Conservation (phyloP, 805 yeast species). For the Clavispora vitiphila region DNA sequence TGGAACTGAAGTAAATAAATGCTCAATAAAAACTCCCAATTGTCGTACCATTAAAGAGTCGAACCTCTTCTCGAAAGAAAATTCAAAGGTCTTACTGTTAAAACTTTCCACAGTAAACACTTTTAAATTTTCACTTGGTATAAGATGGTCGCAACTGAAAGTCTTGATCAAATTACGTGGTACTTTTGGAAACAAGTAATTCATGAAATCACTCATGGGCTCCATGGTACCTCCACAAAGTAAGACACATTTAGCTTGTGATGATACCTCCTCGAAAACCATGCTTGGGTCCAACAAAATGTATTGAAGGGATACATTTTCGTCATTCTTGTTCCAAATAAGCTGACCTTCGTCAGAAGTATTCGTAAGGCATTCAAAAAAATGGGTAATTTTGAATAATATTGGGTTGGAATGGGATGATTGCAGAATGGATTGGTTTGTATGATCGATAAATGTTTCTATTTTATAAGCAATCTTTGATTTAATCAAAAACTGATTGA, state of each 20-base stretch:
- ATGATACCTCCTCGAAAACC: slow-evolving; percentile 60
- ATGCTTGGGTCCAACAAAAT: slow-evolving; percentile 76
- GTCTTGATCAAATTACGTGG: slow-evolving; percentile 35
- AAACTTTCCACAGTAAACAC: slow-evolving; percentile 47
- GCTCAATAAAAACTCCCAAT: slow-evolving; percentile 47
- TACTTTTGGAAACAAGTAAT: slow-evolving; percentile 59
- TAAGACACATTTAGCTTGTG: slow-evolving; percentile 62
- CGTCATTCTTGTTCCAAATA: slow-evolving; percentile 48
- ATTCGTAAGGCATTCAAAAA: slow-evolving; percentile 60
- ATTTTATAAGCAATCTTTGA: slow-evolving; percentile 82
- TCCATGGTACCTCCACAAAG: slow-evolving; percentile 96
- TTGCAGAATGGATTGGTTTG: slow-evolving; percentile 6
- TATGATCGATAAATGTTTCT: slow-evolving; percentile 56
- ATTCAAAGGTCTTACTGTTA: slow-evolving; percentile 41
- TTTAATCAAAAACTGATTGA: slow-evolving; percentile 57
- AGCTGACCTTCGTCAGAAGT: slow-evolving; percentile 78
- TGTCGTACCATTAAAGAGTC: slow-evolving; percentile 38
- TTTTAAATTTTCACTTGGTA: slow-evolving; percentile 62
- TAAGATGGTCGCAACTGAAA: slow-evolving; percentile 80
- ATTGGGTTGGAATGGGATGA: slow-evolving; percentile 43
- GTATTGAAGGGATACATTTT: slow-evolving; percentile 48
- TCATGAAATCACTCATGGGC: slow-evolving; percentile 67
- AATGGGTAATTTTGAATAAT: slow-evolving; percentile 60
- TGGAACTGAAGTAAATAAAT: slow-evolving; percentile 48
- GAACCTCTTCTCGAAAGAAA: slow-evolving; percentile 64